These are phyloP conservation scores for Boechera divaricarpa DNA, from an alignment of 345 rosid genomes.

Conservation along the genomic window DNA sequence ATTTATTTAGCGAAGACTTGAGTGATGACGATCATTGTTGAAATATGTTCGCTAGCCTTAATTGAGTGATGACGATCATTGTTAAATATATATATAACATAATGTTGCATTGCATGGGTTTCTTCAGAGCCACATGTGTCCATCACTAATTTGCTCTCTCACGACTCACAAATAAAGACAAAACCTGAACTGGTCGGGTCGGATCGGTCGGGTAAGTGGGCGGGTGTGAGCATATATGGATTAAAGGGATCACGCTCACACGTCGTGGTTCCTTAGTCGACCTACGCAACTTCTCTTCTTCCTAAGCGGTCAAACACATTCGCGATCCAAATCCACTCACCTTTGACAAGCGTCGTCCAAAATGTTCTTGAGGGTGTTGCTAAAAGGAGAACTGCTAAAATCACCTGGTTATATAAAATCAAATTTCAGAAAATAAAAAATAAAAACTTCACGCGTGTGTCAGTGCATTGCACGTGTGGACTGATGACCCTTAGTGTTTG, in stretches of 20 bases:
- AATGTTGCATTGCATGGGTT: background rate
- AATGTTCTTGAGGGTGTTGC: background rate
- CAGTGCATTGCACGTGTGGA: conserved; percentile 19
- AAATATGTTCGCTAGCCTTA: background rate
- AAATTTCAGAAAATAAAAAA: background rate
- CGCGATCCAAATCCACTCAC: background rate
- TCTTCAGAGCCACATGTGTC: conserved; percentile 10
- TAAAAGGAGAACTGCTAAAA: background rate
- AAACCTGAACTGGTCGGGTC: conserved; percentile 7
- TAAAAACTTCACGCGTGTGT: background rate
- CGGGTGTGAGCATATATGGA: conserved; percentile 1
- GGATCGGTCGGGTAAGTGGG: conserved; percentile 3
- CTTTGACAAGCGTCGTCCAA: conserved; percentile 25
- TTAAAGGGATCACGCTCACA: conserved; percentile 24
- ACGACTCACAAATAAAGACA: background rate
- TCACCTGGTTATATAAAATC: background rate
- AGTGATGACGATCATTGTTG: no score
- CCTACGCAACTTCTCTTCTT: conserved; percentile 7
- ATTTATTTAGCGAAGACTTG: no score
- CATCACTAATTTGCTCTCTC: background rate
- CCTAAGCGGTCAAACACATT: conserved; percentile 18
- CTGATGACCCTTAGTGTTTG: background rate
- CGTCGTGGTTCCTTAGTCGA: conserved; percentile 1
- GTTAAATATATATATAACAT: background rate
- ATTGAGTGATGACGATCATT: background rate